Percentiles rank a stretch among this genome's conserved stretches.
phyloP scores from a whole-genome alignment of 208 protist species.

The Angomonas ambiguus region DNA sequence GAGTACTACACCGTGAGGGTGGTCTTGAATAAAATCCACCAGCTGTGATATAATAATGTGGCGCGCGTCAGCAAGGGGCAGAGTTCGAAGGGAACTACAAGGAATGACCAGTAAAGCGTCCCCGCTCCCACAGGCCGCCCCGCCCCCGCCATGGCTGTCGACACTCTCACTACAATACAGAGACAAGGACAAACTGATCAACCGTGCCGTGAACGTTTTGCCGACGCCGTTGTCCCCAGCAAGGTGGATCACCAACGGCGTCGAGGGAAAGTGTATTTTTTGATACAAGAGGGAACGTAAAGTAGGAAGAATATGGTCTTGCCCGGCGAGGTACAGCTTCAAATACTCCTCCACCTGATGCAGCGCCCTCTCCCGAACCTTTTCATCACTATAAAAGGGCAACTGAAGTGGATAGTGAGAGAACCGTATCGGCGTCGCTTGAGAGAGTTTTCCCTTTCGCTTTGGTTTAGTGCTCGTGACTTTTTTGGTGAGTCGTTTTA shows the following conservation, averaged over 20 bases:
- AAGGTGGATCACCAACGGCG: slow-evolving; percentile 78
- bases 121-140: slow-evolving; percentile 44
- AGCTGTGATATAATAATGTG: slow-evolving; percentile 42
- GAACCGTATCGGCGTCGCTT: not conserved
- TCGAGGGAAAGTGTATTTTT: slow-evolving; percentile 49
- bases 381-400: slow-evolving; percentile 39
- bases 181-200: slow-evolving; percentile 41
- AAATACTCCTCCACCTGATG: slow-evolving; percentile 44
- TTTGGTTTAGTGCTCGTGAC: not conserved
- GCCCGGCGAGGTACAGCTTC: slow-evolving; percentile 35
- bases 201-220: slow-evolving; percentile 54
- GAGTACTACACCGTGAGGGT: slow-evolving; percentile 76
- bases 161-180: slow-evolving; percentile 81
- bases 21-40: slow-evolving; percentile 31
- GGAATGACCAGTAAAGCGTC: slow-evolving; percentile 66
- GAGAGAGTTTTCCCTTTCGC: not conserved
- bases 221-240: slow-evolving; percentile 86
- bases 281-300: slow-evolving; percentile 42
- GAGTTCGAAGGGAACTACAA: slow-evolving; percentile 20
- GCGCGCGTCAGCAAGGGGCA: slow-evolving; percentile 4
- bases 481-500: not conserved
- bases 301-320: slow-evolving; percentile 41
- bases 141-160: slow-evolving; percentile 18
- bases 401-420: slow-evolving; percentile 35
- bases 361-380: slow-evolving; percentile 32